Evolutionary conservation across 768 basidiomycete species (phyloP).

Genomic region (Pulveroboletus sp.): DNA sequence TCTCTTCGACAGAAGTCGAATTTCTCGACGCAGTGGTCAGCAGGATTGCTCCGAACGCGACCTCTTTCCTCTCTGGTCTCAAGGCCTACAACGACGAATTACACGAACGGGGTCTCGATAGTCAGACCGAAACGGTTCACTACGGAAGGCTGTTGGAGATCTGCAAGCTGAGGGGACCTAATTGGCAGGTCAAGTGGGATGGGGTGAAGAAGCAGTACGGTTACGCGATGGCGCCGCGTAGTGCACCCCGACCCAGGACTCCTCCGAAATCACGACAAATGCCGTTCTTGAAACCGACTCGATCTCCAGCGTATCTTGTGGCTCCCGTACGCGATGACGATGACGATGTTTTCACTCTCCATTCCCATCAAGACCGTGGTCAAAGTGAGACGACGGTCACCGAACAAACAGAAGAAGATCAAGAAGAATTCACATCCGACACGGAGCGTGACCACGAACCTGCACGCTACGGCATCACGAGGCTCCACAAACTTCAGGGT

Average conservation of each 20-base stretch:
- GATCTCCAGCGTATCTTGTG: slow-evolving; percentile 22
- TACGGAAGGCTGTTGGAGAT: slow-evolving; percentile 83
- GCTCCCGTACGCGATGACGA: slow-evolving; percentile 35
- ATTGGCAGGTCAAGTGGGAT: slow-evolving; percentile 83
- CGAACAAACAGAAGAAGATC: slow-evolving; percentile 13
- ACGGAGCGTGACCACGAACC: slow-evolving; percentile 25
- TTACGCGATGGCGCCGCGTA: slow-evolving; percentile 28
- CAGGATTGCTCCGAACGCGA: slow-evolving; percentile 64
- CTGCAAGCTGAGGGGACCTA: slow-evolving; percentile 73
- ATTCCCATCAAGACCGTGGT: slow-evolving; percentile 42
- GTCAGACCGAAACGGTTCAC: slow-evolving; percentile 72
- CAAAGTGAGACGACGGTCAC: slow-evolving; percentile 17
- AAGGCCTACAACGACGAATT: slow-evolving; percentile 83
- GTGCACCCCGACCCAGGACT: slow-evolving; percentile 10
- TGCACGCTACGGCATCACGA: slow-evolving; percentile 3
- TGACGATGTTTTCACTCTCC: slow-evolving; percentile 41
- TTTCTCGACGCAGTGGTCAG: slow-evolving; percentile 74
- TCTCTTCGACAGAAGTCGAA: slow-evolving; percentile 57
- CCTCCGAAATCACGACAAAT: slow-evolving; percentile 17
- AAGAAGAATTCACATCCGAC: slow-evolving; percentile 8
- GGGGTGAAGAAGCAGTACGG: slow-evolving; percentile 59
- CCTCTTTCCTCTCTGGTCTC: slow-evolving; percentile 78
- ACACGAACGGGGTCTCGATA: slow-evolving; percentile 70
- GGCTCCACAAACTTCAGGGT: slow-evolving; percentile 7
- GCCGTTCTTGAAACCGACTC: slow-evolving; percentile 19